Conservation (phyloP, 202 grass and related monocot species). For the Bolboschoenoplectus hybrid region DNA sequence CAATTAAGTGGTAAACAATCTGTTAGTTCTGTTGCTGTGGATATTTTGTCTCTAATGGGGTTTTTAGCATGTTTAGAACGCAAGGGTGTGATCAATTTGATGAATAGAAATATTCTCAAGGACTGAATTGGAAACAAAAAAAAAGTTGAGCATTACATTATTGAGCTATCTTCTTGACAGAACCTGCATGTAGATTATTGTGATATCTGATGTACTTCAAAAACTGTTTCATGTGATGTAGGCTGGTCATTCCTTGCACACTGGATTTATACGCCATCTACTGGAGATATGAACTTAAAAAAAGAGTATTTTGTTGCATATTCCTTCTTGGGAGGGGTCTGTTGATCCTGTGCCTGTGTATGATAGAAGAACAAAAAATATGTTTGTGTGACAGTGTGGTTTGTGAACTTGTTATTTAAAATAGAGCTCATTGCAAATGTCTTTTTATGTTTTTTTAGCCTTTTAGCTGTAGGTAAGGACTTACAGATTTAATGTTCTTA, state of each 20-base stretch:
- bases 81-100: background rate
- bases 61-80: background rate
- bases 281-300: background rate
- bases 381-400: background rate
- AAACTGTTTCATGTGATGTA: background rate
- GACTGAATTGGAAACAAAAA: background rate
- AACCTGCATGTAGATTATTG: background rate
- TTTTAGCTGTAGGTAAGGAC: too few species aligned
- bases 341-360: background rate
- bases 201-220: background rate
- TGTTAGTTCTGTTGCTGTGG: background rate
- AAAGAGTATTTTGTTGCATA: background rate
- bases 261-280: slow-evolving; percentile 28
- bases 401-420: background rate
- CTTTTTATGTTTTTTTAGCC: too few species aligned
- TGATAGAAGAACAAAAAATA: background rate
- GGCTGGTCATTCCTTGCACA: slow-evolving; percentile 35
- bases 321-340: background rate
- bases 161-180: background rate
- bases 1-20: background rate
- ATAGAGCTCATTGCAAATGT: background rate
- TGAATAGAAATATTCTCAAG: background rate
- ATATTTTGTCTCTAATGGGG: background rate
- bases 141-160: background rate
- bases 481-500: too few species aligned